Conservation (phyloP, 495 filamentous ascomycete species). For the Aspergillus cavernicola region DNA sequence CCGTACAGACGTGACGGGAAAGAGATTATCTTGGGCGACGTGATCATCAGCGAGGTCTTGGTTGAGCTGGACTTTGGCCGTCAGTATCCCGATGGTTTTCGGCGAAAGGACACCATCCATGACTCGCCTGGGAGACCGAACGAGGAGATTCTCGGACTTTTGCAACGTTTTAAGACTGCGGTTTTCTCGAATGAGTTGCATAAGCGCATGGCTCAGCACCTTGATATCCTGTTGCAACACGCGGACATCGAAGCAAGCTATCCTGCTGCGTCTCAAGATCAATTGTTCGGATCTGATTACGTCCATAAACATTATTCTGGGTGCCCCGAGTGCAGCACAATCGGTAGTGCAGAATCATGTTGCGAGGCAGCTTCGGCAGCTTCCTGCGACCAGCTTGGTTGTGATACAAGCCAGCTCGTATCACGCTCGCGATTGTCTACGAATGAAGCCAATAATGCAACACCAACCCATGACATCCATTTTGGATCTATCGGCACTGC, state of each 20-base stretch:
- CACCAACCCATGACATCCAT: constrained; percentile 12
- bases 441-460: background rate
- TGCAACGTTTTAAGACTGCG: background rate
- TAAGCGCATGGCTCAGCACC: background rate
- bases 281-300: constrained; percentile 15
- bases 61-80: constrained; percentile 33
- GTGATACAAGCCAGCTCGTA: constrained; percentile 7
- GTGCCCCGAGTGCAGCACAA: background rate
- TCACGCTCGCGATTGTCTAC: constrained; percentile 1
- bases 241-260: background rate
- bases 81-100: constrained; percentile 19
- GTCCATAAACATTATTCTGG: constrained; percentile 17
- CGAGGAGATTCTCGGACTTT: constrained; percentile 1
- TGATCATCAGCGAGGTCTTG: constrained; percentile 30
- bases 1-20: constrained; percentile 13
- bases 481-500: constrained; percentile 27
- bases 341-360: background rate
- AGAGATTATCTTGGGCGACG: constrained; percentile 38
- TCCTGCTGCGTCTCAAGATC: constrained; percentile 17
- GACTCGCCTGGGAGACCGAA: background rate
- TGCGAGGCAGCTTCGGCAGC: constrained; percentile 4
- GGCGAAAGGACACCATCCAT: constrained; percentile 9
- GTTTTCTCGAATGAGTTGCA: constrained; percentile 14
- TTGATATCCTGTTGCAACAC: background rate
- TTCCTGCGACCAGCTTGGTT: constrained; percentile 13